These are phyloP conservation scores for Hygrophorus pudorinus DNA, from an alignment of 768 basidiomycete genomes.

Conservation along the genomic window DNA sequence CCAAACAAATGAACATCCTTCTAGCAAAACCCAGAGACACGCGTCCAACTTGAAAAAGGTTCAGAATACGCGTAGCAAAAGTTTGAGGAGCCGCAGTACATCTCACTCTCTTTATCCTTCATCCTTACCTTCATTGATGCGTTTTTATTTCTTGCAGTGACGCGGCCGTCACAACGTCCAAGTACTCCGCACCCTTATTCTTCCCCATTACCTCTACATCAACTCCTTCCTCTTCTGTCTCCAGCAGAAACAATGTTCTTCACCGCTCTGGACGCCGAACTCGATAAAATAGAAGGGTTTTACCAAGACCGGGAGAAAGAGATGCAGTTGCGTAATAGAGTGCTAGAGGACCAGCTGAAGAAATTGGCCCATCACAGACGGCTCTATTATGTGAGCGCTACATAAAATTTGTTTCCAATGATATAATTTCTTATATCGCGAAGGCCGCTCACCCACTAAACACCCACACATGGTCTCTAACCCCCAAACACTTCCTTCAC, in stretches of 20 bases:
- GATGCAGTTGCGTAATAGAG: slow-evolving; percentile 36
- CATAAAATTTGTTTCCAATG: background rate
- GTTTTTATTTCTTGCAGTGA: background rate
- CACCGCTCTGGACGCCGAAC: slow-evolving; percentile 60
- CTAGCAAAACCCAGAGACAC: too few species aligned
- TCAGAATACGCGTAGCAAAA: too few species aligned
- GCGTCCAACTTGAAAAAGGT: too few species aligned
- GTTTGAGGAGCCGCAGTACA: background rate
- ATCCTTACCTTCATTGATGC: too few species aligned
- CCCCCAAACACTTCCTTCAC: too few species aligned
- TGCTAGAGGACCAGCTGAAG: slow-evolving; percentile 57
- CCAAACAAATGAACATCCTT: too few species aligned
- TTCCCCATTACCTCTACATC: slow-evolving; percentile 25
- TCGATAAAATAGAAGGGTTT: slow-evolving; percentile 81
- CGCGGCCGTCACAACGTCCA: background rate
- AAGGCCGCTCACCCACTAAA: too few species aligned
- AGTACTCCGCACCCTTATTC: background rate
- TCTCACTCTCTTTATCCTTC: too few species aligned
- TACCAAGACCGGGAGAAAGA: slow-evolving; percentile 62
- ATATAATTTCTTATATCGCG: too few species aligned
- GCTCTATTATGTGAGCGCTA: background rate
- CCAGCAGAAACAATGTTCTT: slow-evolving; percentile 66
- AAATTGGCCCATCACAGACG: slow-evolving; percentile 58
- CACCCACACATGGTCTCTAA: too few species aligned
- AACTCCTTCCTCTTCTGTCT: slow-evolving; percentile 46